phyloP scores from a whole-genome alignment of 805 yeast genomes.

The Candida berthetii region DNA sequence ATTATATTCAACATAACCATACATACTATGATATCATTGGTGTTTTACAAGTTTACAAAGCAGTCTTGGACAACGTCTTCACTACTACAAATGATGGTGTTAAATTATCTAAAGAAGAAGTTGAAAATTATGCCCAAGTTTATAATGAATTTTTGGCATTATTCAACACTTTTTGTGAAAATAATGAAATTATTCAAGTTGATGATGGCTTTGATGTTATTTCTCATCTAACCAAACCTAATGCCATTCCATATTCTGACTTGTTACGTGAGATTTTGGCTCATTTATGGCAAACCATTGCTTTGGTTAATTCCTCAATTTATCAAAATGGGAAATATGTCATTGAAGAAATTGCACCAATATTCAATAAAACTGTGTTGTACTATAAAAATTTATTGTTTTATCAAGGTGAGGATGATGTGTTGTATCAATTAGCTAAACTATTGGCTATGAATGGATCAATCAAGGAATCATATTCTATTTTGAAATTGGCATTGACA shows the following conservation, averaged over 20 bases:
- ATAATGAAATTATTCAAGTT: constrained; percentile 3
- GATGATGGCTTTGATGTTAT: background rate
- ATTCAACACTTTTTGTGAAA: constrained; percentile 7
- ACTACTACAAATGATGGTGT: background rate
- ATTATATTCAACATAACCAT: constrained; percentile 26
- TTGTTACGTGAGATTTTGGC: background rate
- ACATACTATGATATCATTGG: constrained; percentile 31
- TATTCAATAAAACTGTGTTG: background rate
- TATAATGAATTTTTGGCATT: constrained; percentile 5
- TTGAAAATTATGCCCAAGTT: constrained; percentile 4
- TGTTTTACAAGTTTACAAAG: constrained; percentile 8
- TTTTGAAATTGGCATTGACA: constrained; percentile 41
- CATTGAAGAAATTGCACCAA: background rate
- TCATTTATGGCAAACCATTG: constrained; percentile 12
- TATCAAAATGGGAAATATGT: constrained; percentile 5
- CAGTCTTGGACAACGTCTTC: constrained; percentile 6
- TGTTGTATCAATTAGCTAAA: constrained; percentile 39
- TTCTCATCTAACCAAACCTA: background rate
- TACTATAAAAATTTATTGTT: constrained; percentile 12
- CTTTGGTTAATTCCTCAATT: constrained; percentile 6
- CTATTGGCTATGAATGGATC: constrained; percentile 38
- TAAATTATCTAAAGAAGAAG: constrained; percentile 7
- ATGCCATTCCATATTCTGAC: background rate
- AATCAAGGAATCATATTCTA: constrained; percentile 34
- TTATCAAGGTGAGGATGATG: constrained; percentile 3